Conservation (phyloP, 495 filamentous ascomycete genomes). For the Cercophora sp. region DNA sequence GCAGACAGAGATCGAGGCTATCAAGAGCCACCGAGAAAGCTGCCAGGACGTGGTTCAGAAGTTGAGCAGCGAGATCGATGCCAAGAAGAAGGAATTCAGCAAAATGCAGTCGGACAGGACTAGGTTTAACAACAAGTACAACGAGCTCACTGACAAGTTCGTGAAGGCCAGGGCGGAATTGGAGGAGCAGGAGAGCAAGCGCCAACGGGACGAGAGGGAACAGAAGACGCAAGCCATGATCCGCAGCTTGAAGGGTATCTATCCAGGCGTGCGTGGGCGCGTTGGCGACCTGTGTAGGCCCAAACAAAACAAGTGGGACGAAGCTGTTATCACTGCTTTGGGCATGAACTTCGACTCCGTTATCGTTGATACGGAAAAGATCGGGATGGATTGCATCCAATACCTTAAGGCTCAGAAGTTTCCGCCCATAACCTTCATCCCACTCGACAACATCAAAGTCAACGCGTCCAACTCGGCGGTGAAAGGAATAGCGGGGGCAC, state of each 20-base stretch:
- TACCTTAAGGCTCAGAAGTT: constrained; percentile 86
- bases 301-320: constrained; percentile 92
- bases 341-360: constrained; percentile 92
- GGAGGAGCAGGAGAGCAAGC: constrained; percentile 74
- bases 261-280: constrained; percentile 84
- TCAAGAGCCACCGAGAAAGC: constrained; percentile 62
- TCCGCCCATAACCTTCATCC: constrained; percentile 85
- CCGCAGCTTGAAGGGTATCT: constrained; percentile 81
- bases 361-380: constrained; percentile 95
- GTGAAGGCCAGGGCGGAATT: constrained; percentile 74
- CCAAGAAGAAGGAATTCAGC: constrained; percentile 88
- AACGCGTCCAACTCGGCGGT: constrained; percentile 81
- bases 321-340: constrained; percentile 86
- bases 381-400: constrained; percentile 87
- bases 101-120: constrained; percentile 78
- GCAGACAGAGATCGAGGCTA: constrained; percentile 63
- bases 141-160: constrained; percentile 88
- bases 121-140: constrained; percentile 70
- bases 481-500: constrained; percentile 79
- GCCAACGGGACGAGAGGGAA: constrained; percentile 80
- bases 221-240: constrained; percentile 71
- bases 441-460: constrained; percentile 94
- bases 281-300: constrained; percentile 91
- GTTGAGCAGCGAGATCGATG: constrained; percentile 70
- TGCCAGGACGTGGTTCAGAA: constrained; percentile 59